Percentiles rank a stretch among this genome's conserved stretches.
Evolutionary conservation across 1,284 basidiomycete species (phyloP).

Genomic region (Hypsizygus ulmarius): DNA sequence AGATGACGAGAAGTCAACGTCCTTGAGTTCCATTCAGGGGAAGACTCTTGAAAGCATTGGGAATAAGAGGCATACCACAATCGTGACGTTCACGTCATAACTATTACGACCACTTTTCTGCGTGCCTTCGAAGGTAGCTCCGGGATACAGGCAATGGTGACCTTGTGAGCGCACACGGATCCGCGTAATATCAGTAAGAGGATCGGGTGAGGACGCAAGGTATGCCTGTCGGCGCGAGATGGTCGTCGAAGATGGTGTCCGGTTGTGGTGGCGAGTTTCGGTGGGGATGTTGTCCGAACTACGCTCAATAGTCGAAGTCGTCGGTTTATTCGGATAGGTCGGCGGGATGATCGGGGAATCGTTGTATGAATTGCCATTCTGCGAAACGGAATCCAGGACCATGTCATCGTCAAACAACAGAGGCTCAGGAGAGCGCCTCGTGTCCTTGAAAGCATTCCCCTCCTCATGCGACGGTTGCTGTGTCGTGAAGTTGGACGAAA

Average conservation of each 20-base stretch:
- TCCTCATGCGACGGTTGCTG: slow-evolving; percentile 22
- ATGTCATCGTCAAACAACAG: slow-evolving; percentile 14
- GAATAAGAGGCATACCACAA: slow-evolving; percentile 57
- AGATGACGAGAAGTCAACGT: slow-evolving; percentile 79
- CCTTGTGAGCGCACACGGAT: slow-evolving; percentile 70
- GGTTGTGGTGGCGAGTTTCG: slow-evolving; percentile 13
- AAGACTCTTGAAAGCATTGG: slow-evolving; percentile 3
- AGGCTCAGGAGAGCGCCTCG: slow-evolving; percentile 27
- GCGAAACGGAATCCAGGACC: slow-evolving; percentile 14
- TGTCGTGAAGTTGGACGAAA: slow-evolving; percentile 19
- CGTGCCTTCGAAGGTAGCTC: slow-evolving; percentile 74
- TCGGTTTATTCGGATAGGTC: slow-evolving; percentile 23
- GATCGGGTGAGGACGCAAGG: slow-evolving; percentile 29
- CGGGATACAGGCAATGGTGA: slow-evolving; percentile 80
- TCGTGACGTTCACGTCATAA: slow-evolving; percentile 82
- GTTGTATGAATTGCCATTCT: slow-evolving; percentile 16
- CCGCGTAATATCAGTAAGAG: slow-evolving; percentile 72
- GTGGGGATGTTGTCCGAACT: slow-evolving; percentile 15
- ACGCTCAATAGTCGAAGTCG: slow-evolving; percentile 22
- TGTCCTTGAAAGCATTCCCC: slow-evolving; percentile 21
- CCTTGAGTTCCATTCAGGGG: slow-evolving; percentile 39
- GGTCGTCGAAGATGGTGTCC: slow-evolving; percentile 8
- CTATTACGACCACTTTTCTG: slow-evolving; percentile 83
- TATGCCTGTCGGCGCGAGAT: slow-evolving; percentile 12
- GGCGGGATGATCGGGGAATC: slow-evolving; percentile 14